These are phyloP conservation scores for Aspergillus novofumigatus DNA, from an alignment of 2,329 filamentous ascomycete genomes.

Conservation along the genomic window DNA sequence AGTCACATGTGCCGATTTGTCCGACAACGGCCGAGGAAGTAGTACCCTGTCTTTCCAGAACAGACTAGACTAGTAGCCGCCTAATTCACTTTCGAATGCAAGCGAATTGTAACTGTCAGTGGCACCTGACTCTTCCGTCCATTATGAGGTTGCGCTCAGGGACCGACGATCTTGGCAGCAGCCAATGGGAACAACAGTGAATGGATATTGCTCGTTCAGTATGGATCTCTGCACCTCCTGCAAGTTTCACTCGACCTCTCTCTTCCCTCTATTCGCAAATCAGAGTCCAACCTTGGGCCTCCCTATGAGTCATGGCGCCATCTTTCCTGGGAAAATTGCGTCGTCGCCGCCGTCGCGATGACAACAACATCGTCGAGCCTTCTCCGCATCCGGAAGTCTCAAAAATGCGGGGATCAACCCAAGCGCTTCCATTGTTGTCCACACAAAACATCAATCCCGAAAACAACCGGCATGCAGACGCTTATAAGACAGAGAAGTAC, in stretches of 20 bases:
- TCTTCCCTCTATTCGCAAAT: not conserved
- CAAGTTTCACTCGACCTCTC: not conserved
- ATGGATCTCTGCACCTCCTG: not conserved
- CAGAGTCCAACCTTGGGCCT: too few species aligned
- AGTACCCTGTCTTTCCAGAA: not conserved
- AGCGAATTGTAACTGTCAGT: not conserved
- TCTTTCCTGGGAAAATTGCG: not conserved
- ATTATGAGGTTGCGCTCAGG: not conserved
- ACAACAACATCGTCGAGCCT: not conserved
- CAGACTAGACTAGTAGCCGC: not conserved
- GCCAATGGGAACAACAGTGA: not conserved
- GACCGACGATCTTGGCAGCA: not conserved
- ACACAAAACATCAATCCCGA: not conserved
- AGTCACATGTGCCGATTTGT: slow-evolving; percentile 1
- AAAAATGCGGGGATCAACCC: not conserved
- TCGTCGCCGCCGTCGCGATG: not conserved
- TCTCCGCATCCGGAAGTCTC: not conserved
- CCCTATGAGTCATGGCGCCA: not conserved
- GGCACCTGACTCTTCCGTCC: not conserved
- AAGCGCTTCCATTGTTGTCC: not conserved
- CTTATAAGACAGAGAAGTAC: not conserved
- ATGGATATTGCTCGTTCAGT: not conserved
- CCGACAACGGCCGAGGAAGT: not conserved
- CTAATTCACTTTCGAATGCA: not conserved
- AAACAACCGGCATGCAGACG: not conserved